These are phyloP conservation scores for Yamadazyma taylorii DNA, from an alignment of 1,139 yeast species.

Conservation along the genomic window DNA sequence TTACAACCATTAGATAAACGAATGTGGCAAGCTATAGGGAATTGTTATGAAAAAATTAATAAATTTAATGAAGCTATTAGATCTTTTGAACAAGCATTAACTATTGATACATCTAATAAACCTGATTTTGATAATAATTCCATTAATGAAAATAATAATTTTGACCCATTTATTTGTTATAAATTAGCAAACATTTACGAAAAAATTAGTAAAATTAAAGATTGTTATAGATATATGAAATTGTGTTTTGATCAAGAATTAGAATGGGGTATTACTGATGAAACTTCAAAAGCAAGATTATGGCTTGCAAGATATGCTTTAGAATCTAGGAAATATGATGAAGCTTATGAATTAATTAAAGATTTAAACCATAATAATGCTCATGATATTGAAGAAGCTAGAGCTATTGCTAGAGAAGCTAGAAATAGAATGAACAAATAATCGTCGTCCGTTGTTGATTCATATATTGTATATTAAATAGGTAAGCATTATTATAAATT, in stretches of 20 bases:
- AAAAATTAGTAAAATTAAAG: slow-evolving; percentile 48
- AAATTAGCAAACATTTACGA: slow-evolving; percentile 72
- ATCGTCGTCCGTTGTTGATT: no score
- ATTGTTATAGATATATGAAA: slow-evolving; percentile 67
- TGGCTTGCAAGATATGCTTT: slow-evolving; percentile 83
- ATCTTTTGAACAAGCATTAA: slow-evolving; percentile 55
- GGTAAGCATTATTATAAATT: slow-evolving; percentile 1
- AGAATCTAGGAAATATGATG: slow-evolving; percentile 54
- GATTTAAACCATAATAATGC: slow-evolving; percentile 77
- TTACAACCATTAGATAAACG: slow-evolving; percentile 87
- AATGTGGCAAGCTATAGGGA: slow-evolving; percentile 96
- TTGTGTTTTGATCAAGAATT: slow-evolving; percentile 68
- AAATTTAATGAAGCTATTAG: slow-evolving; percentile 66
- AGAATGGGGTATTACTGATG: slow-evolving; percentile 70
- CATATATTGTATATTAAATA: background rate
- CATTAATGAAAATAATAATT: slow-evolving; percentile 15
- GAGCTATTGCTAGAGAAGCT: slow-evolving; percentile 78
- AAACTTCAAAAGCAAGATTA: slow-evolving; percentile 76
- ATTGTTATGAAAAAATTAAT: slow-evolving; percentile 80
- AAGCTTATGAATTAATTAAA: slow-evolving; percentile 73
- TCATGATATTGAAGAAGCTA: slow-evolving; percentile 86
- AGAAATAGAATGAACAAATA: slow-evolving; percentile 38
- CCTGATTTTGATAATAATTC: slow-evolving; percentile 3
- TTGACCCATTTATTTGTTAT: slow-evolving; percentile 56
- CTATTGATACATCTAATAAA: slow-evolving; percentile 39